Evolutionary conservation across 179 eudicot genomes (phyloP).

Genomic region (Sideroxylon spinosum): DNA sequence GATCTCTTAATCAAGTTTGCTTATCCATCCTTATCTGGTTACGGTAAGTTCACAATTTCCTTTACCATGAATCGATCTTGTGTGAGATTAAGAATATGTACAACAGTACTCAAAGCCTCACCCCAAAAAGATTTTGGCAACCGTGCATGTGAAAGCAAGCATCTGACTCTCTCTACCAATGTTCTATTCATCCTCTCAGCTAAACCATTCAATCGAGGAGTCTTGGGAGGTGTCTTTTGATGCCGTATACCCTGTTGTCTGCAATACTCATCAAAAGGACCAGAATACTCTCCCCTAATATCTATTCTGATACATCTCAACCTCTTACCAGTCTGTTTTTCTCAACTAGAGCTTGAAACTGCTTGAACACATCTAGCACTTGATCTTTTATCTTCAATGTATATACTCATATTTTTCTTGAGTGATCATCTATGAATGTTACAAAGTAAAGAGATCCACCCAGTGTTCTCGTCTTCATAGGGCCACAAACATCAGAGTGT

Average conservation of each 20-base stretch:
- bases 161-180: too few species aligned
- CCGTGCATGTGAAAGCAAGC: too few species aligned
- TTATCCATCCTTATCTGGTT: too few species aligned
- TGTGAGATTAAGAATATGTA: constrained; percentile 15
- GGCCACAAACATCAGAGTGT: not conserved
- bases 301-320: not conserved
- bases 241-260: not conserved
- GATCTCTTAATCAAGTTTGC: too few species aligned
- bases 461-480: not conserved
- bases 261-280: not conserved
- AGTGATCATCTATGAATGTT: constrained; percentile 1
- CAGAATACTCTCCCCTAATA: not conserved
- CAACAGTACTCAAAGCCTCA: constrained; percentile 14
- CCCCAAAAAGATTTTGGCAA: not conserved
- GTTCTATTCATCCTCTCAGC: not conserved
- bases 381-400: constrained; percentile 12
- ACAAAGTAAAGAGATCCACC: not conserved
- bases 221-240: not conserved
- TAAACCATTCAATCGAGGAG: constrained; percentile 6
- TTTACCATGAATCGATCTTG: too few species aligned
- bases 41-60: too few species aligned
- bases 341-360: constrained; percentile 16
- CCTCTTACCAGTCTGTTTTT: not conserved
- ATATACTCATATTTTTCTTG: not conserved
- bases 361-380: constrained; percentile 3